Evolutionary conservation across 345 rosid genomes (phyloP).

Genomic region (Camelina sativa): DNA sequence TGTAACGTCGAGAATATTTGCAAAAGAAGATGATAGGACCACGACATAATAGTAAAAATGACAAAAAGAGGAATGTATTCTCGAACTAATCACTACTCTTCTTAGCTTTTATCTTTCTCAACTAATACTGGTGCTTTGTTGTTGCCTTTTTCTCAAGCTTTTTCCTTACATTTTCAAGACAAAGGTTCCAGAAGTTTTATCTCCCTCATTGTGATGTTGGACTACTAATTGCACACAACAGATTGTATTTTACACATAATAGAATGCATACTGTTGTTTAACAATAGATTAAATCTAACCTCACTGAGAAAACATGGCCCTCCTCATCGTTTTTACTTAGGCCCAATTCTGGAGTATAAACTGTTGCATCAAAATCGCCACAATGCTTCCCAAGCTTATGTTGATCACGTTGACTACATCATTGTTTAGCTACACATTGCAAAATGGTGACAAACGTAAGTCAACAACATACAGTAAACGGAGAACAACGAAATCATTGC

Average conservation of each 20-base stretch:
- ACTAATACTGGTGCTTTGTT: background rate
- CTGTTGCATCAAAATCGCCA: constrained; percentile 82
- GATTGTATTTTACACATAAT: constrained; percentile 15
- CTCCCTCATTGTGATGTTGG: background rate
- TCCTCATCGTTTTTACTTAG: constrained; percentile 24
- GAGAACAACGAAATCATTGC: background rate
- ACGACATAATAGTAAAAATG: background rate
- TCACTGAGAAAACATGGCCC: constrained; percentile 11
- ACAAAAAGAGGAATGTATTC: constrained; percentile 12
- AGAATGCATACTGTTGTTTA: background rate
- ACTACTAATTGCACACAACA: constrained; percentile 17
- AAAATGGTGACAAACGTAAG: background rate
- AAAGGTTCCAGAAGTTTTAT: background rate
- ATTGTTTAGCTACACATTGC: constrained; percentile 77
- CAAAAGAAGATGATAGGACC: background rate
- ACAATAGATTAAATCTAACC: constrained; percentile 20
- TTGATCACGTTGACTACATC: constrained; percentile 90
- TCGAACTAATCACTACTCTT: constrained; percentile 1
- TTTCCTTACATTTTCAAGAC: constrained; percentile 5
- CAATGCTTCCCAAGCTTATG: constrained; percentile 81
- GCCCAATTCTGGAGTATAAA: constrained; percentile 51
- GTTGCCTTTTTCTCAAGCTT: constrained; percentile 1
- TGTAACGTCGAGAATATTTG: constrained; percentile 5
- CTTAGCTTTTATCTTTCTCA: background rate
- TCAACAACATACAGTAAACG: background rate